Base-by-base conservation (phyloP, 805 yeast species). In the Saturnispora ahearnii region DNA sequence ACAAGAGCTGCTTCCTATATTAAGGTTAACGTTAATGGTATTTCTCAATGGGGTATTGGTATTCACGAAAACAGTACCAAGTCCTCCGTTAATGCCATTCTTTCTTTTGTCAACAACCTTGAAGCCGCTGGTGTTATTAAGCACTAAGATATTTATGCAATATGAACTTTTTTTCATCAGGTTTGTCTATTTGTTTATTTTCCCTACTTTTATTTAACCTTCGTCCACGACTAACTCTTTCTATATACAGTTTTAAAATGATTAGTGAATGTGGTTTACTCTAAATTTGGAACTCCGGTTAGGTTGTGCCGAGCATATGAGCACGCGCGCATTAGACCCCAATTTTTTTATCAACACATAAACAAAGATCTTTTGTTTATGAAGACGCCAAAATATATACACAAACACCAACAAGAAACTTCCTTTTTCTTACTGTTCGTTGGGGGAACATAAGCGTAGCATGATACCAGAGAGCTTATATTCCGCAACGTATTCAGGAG, bases 21-120 rank as follows among this genome's bases (percentile, higher is more conserved):
- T 36, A 55, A 55, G 46, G 55, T 66, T 34, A 52, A 61, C 15
- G 43, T 24, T 13, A 69, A 60, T 45, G 60, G 51, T 11, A 46
- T 51, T 11, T 48, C 52, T 11, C 60, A 67, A 52, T 90, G 96
- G 96, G 97, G 97, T 69, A 90, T 90, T 52, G 97, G 96, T 62
- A 80, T 88, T 54, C 83, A 87, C 63, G 91, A 82, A 67, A 96
- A 90, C 68, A 93, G 87, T 49, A 83, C 95, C 26, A 84, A 82
- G 61, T 93, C 96, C 44, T 82, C 95, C 5, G 77, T 87, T 59
- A 74, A 77, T 58, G 78, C 91, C 13, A 73, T 84, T 54, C 62
- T 82, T 41, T 79, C 90, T 18, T 74, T 84, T 51, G 71, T 84
- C 46, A 85, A 85, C 60, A 68, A 69, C 45, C 64, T 77, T 46